Conservation (phyloP, 306 rosid species). For the Corylus heterophylla region DNA sequence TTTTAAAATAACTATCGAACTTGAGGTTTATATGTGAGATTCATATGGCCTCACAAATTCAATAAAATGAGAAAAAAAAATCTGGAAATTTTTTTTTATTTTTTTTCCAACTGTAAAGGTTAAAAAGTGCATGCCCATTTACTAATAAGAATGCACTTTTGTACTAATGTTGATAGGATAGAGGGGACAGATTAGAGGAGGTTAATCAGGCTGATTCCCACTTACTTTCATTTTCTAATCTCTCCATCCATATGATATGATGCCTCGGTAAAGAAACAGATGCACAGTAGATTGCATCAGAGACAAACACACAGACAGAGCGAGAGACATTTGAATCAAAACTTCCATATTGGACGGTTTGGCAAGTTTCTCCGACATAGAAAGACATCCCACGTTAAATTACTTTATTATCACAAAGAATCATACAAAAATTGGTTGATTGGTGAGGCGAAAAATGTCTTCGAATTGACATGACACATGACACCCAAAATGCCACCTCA, state of each 20-base stretch:
- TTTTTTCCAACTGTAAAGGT: too few relatives aligned
- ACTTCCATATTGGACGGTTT: constrained; percentile 34
- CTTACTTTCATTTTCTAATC: too few relatives aligned
- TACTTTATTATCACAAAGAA: constrained; percentile 22
- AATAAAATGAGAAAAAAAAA: too few relatives aligned
- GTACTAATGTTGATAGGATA: neutral
- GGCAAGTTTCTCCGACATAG: constrained; percentile 28
- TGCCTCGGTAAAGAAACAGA: neutral
- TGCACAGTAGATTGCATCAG: neutral
- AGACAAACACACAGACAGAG: too few relatives aligned
- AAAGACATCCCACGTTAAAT: constrained; percentile 55
- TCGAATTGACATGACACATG: constrained; percentile 29
- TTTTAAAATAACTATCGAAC: too few relatives aligned
- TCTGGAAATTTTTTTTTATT: too few relatives aligned
- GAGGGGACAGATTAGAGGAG: neutral
- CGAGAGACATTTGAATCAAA: too few relatives aligned
- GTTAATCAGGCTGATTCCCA: too few relatives aligned
- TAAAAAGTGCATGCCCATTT: neutral
- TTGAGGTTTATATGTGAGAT: too few relatives aligned
- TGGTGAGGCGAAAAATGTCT: neutral
- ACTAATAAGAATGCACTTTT: neutral
- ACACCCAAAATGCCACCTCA: constrained; percentile 19
- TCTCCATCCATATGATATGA: too few relatives aligned
- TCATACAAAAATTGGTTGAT: neutral
- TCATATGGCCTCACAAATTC: too few relatives aligned